Percentiles rank a stretch among this genome's conserved stretches.
phyloP scores from a whole-genome alignment of 495 filamentous ascomycete species.

The Penicillium chermesinum region DNA sequence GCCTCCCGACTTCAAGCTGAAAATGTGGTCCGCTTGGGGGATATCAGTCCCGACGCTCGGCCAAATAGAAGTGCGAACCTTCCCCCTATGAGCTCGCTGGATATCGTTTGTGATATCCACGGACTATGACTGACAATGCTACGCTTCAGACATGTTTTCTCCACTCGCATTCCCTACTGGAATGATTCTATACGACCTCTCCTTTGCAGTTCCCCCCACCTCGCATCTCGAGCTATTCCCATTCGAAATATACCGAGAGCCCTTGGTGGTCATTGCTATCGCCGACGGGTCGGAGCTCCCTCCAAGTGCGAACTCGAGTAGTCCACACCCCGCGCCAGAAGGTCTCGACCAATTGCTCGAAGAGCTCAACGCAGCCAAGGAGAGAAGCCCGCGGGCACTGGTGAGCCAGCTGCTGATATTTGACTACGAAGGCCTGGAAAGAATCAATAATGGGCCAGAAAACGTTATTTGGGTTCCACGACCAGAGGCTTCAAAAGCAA shows the following conservation, averaged over 20 bases:
- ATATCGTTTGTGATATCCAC: not conserved
- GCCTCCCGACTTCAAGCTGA: slow-evolving; percentile 70
- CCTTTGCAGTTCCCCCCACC: slow-evolving; percentile 68
- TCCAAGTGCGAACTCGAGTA: slow-evolving; percentile 27
- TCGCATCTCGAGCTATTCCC: slow-evolving; percentile 75
- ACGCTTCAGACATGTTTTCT: slow-evolving; percentile 78
- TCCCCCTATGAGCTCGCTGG: not conserved
- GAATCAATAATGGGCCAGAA: slow-evolving; percentile 38
- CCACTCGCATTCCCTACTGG: slow-evolving; percentile 88
- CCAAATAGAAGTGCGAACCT: slow-evolving; percentile 75
- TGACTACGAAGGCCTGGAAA: slow-evolving; percentile 51
- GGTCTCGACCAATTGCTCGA: slow-evolving; percentile 60
- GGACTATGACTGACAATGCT: slow-evolving; percentile 33
- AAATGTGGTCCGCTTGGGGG: slow-evolving; percentile 80
- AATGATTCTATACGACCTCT: slow-evolving; percentile 83
- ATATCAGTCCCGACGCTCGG: slow-evolving; percentile 81
- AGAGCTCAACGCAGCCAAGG: slow-evolving; percentile 51
- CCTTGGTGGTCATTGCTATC: slow-evolving; percentile 72
- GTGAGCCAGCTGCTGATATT: slow-evolving; percentile 77
- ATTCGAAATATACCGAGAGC: slow-evolving; percentile 79
- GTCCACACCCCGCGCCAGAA: slow-evolving; percentile 32
- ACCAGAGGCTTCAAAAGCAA: slow-evolving; percentile 62
- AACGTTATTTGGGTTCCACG: slow-evolving; percentile 69
- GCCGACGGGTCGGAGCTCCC: slow-evolving; percentile 63
- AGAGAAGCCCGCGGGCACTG: slow-evolving; percentile 67